Evolutionary conservation across 805 yeast genomes (phyloP), one percentile per base, ranked within the genome.

Genomic region (Maudiozyma pseudohumilis): DNA sequence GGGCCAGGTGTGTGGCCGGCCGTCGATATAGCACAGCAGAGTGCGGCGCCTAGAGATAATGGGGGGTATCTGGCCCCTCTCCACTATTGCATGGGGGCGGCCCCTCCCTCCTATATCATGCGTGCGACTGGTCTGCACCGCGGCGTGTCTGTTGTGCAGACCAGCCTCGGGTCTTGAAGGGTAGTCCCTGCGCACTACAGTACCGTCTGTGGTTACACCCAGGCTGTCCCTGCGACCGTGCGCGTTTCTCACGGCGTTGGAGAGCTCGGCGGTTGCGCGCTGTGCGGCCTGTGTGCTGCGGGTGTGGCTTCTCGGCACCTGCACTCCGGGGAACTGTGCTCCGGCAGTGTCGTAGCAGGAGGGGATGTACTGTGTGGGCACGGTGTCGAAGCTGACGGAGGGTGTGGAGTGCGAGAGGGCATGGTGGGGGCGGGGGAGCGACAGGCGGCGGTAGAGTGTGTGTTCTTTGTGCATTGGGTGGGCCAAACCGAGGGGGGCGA

Each of bases 1-100:
- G 6, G 80, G 84, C 94, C 94, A 82, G 0, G 92, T 78, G 58
- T 82, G 89, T 37, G 62, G 67, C 41, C 88, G 63, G 1, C 85
- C 94, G 44, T 76, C 66, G 20, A 82, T 64, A 52, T 81, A 80
- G 22, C 79, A 75, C 52, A 81, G 51, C 5, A 81, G 63, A 2
- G 69, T 69, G 47, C 88, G 63, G 23, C 57, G 56, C 47, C 47
- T 17, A 38, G 42, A n/a, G n/a, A n/a, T n/a, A n/a, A n/a, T n/a
- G n/a, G n/a, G n/a, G n/a, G n/a, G n/a, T n/a, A n/a, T n/a, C n/a
- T n/a, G n/a, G n/a, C n/a, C n/a, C 22, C 50, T 52, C 6, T 46
- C 43, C 31, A 39, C 46, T 15, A 45, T 38, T 17, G 40, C 39
- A 13, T 48, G 29, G n/a, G 47, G 38, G 24, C 30, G 40, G n/a